A percentile compares a stretch with the other conserved stretches of the same genome.
phyloP scores from a whole-genome alignment of 352 stramenopile species.

The Globisporangium megalacanthum region DNA sequence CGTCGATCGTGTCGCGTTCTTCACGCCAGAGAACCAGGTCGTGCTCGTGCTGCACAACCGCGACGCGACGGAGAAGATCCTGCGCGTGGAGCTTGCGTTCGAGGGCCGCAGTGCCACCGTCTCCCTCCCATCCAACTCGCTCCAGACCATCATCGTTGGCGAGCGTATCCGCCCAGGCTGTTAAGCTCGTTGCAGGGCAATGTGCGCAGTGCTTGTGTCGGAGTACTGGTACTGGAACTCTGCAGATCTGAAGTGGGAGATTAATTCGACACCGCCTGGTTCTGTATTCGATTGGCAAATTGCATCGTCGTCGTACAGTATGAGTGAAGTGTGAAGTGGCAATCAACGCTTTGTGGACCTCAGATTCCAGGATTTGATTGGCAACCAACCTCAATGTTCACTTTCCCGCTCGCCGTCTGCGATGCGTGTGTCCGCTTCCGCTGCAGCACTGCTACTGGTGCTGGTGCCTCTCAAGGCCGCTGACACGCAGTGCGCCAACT shows the following conservation, averaged over 20 bases:
- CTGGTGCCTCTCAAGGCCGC: background rate
- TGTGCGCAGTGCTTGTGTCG: no score
- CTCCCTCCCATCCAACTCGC: slow-evolving; percentile 35
- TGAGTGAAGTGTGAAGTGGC: no score
- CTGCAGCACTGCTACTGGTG: background rate
- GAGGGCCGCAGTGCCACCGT: slow-evolving; percentile 27
- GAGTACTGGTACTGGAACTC: no score
- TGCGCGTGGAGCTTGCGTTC: slow-evolving; percentile 33
- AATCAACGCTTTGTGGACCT: no score
- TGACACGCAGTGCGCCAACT: slow-evolving; percentile 15
- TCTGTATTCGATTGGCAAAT: no score
- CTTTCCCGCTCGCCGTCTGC: background rate
- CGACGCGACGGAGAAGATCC: slow-evolving; percentile 28
- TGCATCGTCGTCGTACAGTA: no score
- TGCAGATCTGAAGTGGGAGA: no score
- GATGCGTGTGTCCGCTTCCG: background rate
- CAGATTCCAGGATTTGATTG: no score
- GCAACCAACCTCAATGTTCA: background rate
- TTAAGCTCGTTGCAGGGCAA: slow-evolving; percentile 2
- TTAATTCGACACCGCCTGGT: no score
- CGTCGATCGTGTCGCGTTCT: slow-evolving; percentile 45
- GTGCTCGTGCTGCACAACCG: slow-evolving; percentile 46
- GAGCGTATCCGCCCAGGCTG: slow-evolving; percentile 14
- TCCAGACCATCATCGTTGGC: slow-evolving; percentile 45
- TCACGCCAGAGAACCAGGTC: slow-evolving; percentile 40